These are phyloP conservation scores for Stagonosporopsis vannaccii DNA, from an alignment of 2,329 filamentous ascomycete genomes.

Conservation along the genomic window DNA sequence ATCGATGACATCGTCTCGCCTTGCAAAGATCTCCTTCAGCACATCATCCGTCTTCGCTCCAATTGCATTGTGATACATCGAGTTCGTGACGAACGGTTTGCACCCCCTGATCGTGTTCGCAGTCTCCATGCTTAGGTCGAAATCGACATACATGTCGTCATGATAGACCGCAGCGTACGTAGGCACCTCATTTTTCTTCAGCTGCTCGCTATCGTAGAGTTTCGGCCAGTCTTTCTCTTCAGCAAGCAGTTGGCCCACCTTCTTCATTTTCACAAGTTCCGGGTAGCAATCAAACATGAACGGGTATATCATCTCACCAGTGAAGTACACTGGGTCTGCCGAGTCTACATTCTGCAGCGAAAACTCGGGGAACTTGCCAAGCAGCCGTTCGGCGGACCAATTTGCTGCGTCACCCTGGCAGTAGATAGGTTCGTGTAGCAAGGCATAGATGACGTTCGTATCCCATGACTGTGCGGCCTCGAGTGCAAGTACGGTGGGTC, in stretches of 20 bases:
- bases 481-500: constrained; percentile 71
- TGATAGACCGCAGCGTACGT: constrained; percentile 84
- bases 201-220: constrained; percentile 77
- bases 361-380: constrained; percentile 59
- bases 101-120: constrained; percentile 76
- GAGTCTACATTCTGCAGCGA: constrained; percentile 44
- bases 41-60: constrained; percentile 77
- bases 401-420: constrained; percentile 72
- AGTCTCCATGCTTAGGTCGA: constrained; percentile 74
- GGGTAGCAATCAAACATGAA: constrained; percentile 83
- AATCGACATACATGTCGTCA: constrained; percentile 94
- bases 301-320: constrained; percentile 90
- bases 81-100: constrained; percentile 85
- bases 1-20: constrained; percentile 75
- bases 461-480: constrained; percentile 76
- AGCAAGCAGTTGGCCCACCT: constrained; percentile 76
- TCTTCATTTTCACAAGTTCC: constrained; percentile 73
- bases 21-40: constrained; percentile 74
- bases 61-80: constrained; percentile 85
- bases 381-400: constrained; percentile 77
- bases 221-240: constrained; percentile 72
- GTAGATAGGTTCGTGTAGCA: constrained; percentile 90
- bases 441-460: constrained; percentile 79
- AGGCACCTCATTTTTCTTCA: constrained; percentile 80
- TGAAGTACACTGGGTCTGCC: constrained; percentile 73